Evolutionary conservation across 1,284 basidiomycete genomes (phyloP), one percentile per base, ranked within the genome.

Genomic region (Blastosporella zonata): DNA sequence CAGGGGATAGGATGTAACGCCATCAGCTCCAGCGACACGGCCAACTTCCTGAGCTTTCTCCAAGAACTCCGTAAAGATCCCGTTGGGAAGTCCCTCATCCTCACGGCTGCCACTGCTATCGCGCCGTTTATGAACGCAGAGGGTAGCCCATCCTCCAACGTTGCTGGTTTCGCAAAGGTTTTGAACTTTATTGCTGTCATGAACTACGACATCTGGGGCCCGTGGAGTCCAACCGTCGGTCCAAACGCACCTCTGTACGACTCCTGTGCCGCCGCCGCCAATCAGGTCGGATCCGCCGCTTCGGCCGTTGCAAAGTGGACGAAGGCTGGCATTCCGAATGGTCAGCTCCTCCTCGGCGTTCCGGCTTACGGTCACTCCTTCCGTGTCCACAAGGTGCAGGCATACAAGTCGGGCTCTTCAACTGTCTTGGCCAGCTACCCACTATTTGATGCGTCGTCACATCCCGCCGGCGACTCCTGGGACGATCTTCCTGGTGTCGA

Each of bases 171-270:
- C 58, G 83, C 84, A 3, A 60, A 75, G 17, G 75, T 83, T n/a
- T 75, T 96, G 10, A 87, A 95, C 65, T 91, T 81, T 71, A 81
- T 96, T 50, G 64, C 84, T 36, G 73, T 95, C 65, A 95, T 95
- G 92, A 90, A 91, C 70, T 95, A 95, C 67, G 93, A 95, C 60
- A 71, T 93, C 18, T 72, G 65, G 62, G 89, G 89, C 33, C 73
- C 79, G 41, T 78, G 69, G 69, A 81, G 69, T 47, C 46, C 59
- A 4, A 64, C 71, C 6, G 77, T 81, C 6, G 92, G 93, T 2
- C 85, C 93, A 10, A 95, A 96, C 67, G 84, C 92, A 2, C 93
- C 93, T 10, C 76, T 97, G 17, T 72, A 84, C 42, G 84, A 96
- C 64, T 75, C 79, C 0, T 97, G 93, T 62, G 78, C 82, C 1